A percentile compares a stretch with the other conserved stretches of the same genome.
Evolutionary conservation across 805 yeast species (phyloP).

Genomic region (Candida andamanensis): DNA sequence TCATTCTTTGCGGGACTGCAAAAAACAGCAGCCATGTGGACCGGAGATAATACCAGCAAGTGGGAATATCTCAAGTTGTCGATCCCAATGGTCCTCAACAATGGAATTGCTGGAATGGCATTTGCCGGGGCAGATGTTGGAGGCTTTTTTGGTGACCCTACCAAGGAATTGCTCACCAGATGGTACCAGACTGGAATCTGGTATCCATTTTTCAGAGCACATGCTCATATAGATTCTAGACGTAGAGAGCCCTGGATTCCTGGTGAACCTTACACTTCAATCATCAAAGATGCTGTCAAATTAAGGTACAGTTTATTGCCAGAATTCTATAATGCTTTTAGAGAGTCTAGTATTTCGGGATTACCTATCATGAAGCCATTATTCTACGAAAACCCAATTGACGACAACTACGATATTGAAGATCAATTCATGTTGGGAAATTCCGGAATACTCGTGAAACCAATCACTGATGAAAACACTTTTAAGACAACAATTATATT

Average conservation of each 20-base stretch:
- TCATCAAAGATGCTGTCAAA: conserved; percentile 64
- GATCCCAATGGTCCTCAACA: conserved; percentile 81
- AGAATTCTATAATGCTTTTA: conserved; percentile 72
- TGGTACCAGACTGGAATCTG: conserved; percentile 97
- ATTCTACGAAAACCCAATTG: conserved; percentile 51
- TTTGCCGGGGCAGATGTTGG: conserved; percentile 97
- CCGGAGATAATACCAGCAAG: conserved; percentile 91
- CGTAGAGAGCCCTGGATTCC: conserved; percentile 91
- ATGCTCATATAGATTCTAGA: conserved; percentile 90
- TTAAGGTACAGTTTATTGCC: conserved; percentile 78
- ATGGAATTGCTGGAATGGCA: conserved; percentile 81
- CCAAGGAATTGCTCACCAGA: conserved; percentile 70
- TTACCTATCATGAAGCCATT: conserved; percentile 68
- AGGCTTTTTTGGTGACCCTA: conserved; percentile 91
- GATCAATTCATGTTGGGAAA: conserved; percentile 79
- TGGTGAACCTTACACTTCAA: conserved; percentile 64
- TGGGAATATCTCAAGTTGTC: conserved; percentile 85
- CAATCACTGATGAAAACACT: conserved; percentile 59
- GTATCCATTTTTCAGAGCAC: conserved; percentile 96
- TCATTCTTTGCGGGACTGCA: conserved; percentile 91
- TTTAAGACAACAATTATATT: conserved; percentile 38
- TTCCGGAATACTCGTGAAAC: conserved; percentile 71
- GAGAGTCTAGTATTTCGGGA: conserved; percentile 56
- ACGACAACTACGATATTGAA: conserved; percentile 54
- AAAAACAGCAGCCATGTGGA: conserved; percentile 91